Base-by-base conservation (phyloP, 2,329 filamentous ascomycete species). In the Monascus ruber region DNA sequence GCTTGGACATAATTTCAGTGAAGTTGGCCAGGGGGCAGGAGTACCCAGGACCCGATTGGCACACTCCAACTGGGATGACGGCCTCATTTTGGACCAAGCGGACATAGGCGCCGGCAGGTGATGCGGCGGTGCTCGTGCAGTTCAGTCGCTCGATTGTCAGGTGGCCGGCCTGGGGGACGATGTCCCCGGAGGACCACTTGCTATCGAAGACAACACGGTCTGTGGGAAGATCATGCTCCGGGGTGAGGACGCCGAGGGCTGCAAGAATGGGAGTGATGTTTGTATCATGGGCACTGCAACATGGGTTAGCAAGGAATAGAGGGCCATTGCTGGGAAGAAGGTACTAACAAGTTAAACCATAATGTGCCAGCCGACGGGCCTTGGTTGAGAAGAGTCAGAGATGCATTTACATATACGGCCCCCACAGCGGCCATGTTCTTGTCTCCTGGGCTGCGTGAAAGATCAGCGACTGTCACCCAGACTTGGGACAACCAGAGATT, bases 21-120 rank as follows among this genome's bases (percentile, higher is more conserved):
- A 47, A 48, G 5, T 42, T 35, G 5, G 33, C 35, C 39, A 50
- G 33, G 11, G 48, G 41, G 31, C 45, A 49, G 5, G 48, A 47
- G 33, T 42, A 50, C 2, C 47, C 47, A n/a, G 48, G 47, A 5
- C 48, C 48, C 5, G 38, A 37, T 25, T 47, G 45, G 34, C 47
- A 49, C 4, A 24, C 31, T 5, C 38, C 39, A 11, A 44, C 42
- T 3, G 45, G 47, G 6, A 52, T 45, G 1, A 53, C 49, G 5
- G 48, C 51, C 33, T 53, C 48, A 7, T 53, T 53, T 5, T 52
- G 38, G 1, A 51, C 41, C 1, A 51, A 8, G 3, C 49, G 48
- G 3, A 52, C 47, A 7, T 49, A 53, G 8, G 26, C 37, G 1
- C 50, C 49, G 2, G 36, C 41, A 4, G 42, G 26, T 1, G 45